Base-by-base conservation (phyloP, 768 basidiomycete species). In the Solioccasus polychromus region DNA sequence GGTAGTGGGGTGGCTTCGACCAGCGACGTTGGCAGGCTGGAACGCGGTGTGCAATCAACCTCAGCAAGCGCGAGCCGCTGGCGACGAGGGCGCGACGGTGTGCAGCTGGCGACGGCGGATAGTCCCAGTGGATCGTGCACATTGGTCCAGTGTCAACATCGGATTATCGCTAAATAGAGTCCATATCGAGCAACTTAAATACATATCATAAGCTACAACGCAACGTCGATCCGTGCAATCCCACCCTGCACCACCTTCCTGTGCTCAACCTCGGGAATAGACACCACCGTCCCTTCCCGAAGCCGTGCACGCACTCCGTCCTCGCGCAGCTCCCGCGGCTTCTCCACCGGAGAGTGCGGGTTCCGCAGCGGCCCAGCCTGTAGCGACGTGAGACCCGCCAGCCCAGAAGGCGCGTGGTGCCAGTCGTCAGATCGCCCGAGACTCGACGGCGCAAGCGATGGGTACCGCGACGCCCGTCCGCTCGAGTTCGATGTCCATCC, bases 1-100 rank as follows among this genome's bases (percentile, higher is more conserved):
- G 61, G 31, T 63, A 62, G 25, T 64, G 54, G 18, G 61, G 61
- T 10, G 57, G 62, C 6, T 62, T 64, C 35, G 61, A 37, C 58
- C 52, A 60, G 5, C 43, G 57, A 1, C 51, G 34, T 20, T 51
- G 47, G 34, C 48, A 30, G 48, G 49, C 24, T 46, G 51, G 17
- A 52, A 25, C 24, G 39, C 32, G 18, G 46, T 41, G 40, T 48
- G 53, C 52, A 14, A 52, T 45, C 52, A 39, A 20, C 60, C 60
- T 46, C 25, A 63, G 38, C 39, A 63, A 59, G 41, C 61, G 31
- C 34, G 61, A 63, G 47, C 62, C 62, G 29, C 54, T 51, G 4
- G 52, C 45, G 41, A 61, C 51, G 2, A 57, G 60, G 29, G 51
- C 61, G 19, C 62, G 28, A 25, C 54, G n/a, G n/a, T 42, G 37